Evolutionary conservation across 495 filamentous ascomycete species (phyloP), one percentile per base, ranked within the genome.

Genomic region (Xylaria castorea): DNA sequence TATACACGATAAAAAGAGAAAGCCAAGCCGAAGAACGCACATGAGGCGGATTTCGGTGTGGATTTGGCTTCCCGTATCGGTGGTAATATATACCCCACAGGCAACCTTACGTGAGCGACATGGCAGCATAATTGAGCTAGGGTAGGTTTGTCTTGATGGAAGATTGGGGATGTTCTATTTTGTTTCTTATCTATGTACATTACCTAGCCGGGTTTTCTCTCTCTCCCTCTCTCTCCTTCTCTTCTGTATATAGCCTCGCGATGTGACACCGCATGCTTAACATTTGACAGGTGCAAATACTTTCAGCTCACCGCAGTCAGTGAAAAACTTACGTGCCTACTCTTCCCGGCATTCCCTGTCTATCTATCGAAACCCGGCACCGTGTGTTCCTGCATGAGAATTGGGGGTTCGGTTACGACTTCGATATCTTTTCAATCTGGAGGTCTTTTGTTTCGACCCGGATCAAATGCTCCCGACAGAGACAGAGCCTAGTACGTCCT

Each of bases 21-120:
- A 66, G 44, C 42, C 44, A 51, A 53, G 25, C 62, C 62, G 7
- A n/a, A 16, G 14, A 16, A 22, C 20, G 16, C 16, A 25, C 65
- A 32, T 48, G 65, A 48, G 66, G 38, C 53, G 32, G 34, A 36
- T 48, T 18, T 70, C 68, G 68, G 27, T 70, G 38, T 67, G 32
- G 34, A 36, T 48, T 18, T 70, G 57, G 68, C 40, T 70, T 50
- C 27, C 42, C 55, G 42, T 58, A n/a, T 22, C 30, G 22, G 38
- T 40, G 22, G 61, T 5, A 44, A 30, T 64, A 36, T 14, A 61
- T 38, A 16, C 61, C 18, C 61, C 38, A 44, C 36, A 44, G n/a
- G 36, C 61, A 42, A 62, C 36, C 18, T 5, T 62, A 40, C 60
- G 36, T 20, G 61, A 38, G 58, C 34, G 58, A 40, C 14, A 22